These are phyloP conservation scores for Alternaria novae-zelandiae DNA, from an alignment of 2,329 filamentous ascomycete genomes.

Conservation along the genomic window DNA sequence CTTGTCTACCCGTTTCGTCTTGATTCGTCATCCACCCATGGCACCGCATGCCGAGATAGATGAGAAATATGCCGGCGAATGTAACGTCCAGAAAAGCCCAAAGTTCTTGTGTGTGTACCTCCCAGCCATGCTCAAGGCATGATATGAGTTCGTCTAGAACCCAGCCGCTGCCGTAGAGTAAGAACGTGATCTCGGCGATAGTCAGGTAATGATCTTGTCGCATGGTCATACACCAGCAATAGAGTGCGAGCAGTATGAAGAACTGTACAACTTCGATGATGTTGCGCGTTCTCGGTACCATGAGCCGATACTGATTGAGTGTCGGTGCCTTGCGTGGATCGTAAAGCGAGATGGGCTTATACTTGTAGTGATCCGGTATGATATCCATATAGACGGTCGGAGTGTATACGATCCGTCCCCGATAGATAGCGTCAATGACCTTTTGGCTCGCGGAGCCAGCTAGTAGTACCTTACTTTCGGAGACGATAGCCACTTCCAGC, in stretches of 20 bases:
- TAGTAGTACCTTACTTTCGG: slow-evolving; percentile 79
- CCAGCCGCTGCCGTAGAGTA: slow-evolving; percentile 79
- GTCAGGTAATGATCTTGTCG: slow-evolving; percentile 66
- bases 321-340: slow-evolving; percentile 76
- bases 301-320: slow-evolving; percentile 83
- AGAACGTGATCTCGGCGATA: slow-evolving; percentile 69
- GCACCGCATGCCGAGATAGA: slow-evolving; percentile 72
- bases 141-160: slow-evolving; percentile 78
- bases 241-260: slow-evolving; percentile 70
- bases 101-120: slow-evolving; percentile 84
- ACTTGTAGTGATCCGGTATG: slow-evolving; percentile 84
- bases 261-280: slow-evolving; percentile 79
- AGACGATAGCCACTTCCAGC: slow-evolving; percentile 82
- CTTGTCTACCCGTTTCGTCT: slow-evolving; percentile 64
- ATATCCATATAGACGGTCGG: slow-evolving; percentile 83
- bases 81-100: slow-evolving; percentile 87
- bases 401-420: slow-evolving; percentile 80
- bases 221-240: slow-evolving; percentile 74
- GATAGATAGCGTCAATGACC: slow-evolving; percentile 82
- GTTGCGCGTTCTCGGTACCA: slow-evolving; percentile 80
- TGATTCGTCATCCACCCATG: slow-evolving; percentile 64
- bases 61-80: slow-evolving; percentile 73
- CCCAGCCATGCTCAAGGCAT: slow-evolving; percentile 76
- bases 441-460: slow-evolving; percentile 80
- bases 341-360: slow-evolving; percentile 80